phyloP scores from a whole-genome alignment of 352 stramenopile genomes.

The Phytopythium chamaehyphon region DNA sequence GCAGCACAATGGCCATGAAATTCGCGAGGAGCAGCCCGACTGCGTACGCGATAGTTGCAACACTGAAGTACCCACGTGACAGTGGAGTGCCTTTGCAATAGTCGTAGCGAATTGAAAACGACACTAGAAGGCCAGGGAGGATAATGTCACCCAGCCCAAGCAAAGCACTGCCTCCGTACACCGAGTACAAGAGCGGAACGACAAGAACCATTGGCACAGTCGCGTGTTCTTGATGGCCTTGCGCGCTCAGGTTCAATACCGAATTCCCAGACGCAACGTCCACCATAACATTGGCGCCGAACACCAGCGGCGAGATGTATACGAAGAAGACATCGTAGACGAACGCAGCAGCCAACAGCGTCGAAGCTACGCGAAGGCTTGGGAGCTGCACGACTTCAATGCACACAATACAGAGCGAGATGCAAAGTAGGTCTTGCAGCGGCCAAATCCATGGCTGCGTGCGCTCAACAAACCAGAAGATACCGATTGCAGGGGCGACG shows the following conservation, averaged over 20 bases:
- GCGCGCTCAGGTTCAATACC: not conserved
- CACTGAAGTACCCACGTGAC: constrained; percentile 76
- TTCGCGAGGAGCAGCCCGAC: constrained; percentile 91
- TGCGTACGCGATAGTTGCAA: constrained; percentile 73
- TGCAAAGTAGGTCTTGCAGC: constrained; percentile 85
- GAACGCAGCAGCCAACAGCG: constrained; percentile 86
- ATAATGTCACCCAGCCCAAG: constrained; percentile 94
- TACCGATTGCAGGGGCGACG: constrained; percentile 14
- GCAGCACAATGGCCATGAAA: constrained; percentile 87
- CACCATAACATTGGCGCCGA: constrained; percentile 88
- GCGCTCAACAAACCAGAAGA: constrained; percentile 61
- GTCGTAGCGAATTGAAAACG: constrained; percentile 91
- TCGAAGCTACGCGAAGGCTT: constrained; percentile 73
- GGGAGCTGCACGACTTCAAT: constrained; percentile 78
- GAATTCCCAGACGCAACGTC: constrained; percentile 76
- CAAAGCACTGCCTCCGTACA: constrained; percentile 85
- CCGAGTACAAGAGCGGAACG: constrained; percentile 88
- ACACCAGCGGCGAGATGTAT: constrained; percentile 86
- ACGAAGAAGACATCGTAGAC: constrained; percentile 95
- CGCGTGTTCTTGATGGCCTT: constrained; percentile 14
- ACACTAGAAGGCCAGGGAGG: constrained; percentile 88
- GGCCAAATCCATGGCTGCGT: constrained; percentile 71
- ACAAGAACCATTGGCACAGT: constrained; percentile 65
- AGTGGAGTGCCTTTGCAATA: constrained; percentile 54
- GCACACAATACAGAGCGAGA: constrained; percentile 88